phyloP scores from a whole-genome alignment of 2,329 filamentous ascomycete genomes.

The Rhynchosporium agropyri region DNA sequence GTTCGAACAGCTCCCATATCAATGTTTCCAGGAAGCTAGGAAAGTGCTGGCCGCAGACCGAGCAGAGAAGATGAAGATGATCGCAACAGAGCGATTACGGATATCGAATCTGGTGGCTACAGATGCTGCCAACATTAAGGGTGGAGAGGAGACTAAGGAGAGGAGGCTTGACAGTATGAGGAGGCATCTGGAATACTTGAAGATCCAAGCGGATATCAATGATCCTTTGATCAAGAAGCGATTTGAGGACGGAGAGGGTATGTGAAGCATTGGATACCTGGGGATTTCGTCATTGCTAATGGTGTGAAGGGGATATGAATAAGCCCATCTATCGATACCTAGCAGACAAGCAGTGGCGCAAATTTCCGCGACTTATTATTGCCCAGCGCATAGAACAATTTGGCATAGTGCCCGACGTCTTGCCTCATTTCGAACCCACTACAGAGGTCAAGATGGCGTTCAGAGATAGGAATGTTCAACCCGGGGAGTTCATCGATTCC shows the following conservation, averaged over 20 bases:
- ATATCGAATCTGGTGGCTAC: constrained; percentile 68
- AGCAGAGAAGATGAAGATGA: constrained; percentile 75
- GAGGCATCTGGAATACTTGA: constrained; percentile 73
- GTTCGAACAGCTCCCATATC: constrained; percentile 93
- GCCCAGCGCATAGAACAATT: constrained; percentile 86
- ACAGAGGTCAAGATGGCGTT: constrained; percentile 85
- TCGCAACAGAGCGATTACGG: constrained; percentile 66
- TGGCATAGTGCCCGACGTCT: constrained; percentile 83
- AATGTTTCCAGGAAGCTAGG: constrained; percentile 96
- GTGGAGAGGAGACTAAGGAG: constrained; percentile 67
- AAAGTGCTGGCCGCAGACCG: constrained; percentile 80
- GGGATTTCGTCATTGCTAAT: constrained; percentile 32
- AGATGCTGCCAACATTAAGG: constrained; percentile 58
- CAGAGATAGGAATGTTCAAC: constrained; percentile 66
- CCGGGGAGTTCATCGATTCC: constrained; percentile 79
- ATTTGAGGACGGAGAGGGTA: constrained; percentile 90
- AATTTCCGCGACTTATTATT: constrained; percentile 77
- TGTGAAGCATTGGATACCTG: constrained; percentile 37
- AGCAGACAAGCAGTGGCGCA: constrained; percentile 83
- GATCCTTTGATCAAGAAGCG: constrained; percentile 90
- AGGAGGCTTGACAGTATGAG: constrained; percentile 70
- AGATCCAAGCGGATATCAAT: constrained; percentile 92
- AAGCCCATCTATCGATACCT: constrained; percentile 95
- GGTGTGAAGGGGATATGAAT: constrained; percentile 77
- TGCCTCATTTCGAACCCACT: constrained; percentile 76